Base-by-base conservation (phyloP, 805 yeast genomes). In the Wickerhamomyces ciferrii region DNA sequence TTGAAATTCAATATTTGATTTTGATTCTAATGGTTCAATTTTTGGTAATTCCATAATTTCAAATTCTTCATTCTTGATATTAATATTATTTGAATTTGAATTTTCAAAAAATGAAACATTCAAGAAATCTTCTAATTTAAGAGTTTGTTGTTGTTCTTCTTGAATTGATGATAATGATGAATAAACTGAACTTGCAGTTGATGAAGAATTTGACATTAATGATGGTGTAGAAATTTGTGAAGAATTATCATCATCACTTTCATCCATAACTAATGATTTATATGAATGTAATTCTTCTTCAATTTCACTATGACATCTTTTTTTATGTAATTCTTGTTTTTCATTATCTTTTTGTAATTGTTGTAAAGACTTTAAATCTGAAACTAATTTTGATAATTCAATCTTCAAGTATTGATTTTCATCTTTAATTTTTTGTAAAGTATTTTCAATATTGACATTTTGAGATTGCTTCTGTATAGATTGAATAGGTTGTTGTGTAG, bases 381-480 rank as follows among this genome's bases (percentile, higher is more conserved):
- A 62, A 4, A 74, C 78, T 8, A 74, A 59, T 46, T 66, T 69
- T 13, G 74, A 69, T 7, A 74, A 69, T 50, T 74, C 74, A 32
- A 67, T 50, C 55, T 73, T 74, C 38, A 74, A 52, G 39, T 61
- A 61, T 49, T 69, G 67, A 51, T 74, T 74, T 48, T 74, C 79
- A 49, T 71, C 72, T 47, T 70, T 71, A 42, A 73, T 68, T 42
- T 66, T 66, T 41, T 66, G 48, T n/a, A 74, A 63, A 19, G 72
- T 70, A 25, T 59, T 63, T 43, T 71, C 74, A 15, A 70, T 49
- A 35, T 20, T 11, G 21, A 8, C 2, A 69, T 70, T 43, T 32
- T 53, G 51, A 24, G 48, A 31, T 32, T 51, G 42, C 15, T 39
- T 43, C 43, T 25, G 48, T 46, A 4, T 48, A 24, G 38, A 9